Conservation (phyloP, 2,329 filamentous ascomycete species). For the Fusarium redolens region DNA sequence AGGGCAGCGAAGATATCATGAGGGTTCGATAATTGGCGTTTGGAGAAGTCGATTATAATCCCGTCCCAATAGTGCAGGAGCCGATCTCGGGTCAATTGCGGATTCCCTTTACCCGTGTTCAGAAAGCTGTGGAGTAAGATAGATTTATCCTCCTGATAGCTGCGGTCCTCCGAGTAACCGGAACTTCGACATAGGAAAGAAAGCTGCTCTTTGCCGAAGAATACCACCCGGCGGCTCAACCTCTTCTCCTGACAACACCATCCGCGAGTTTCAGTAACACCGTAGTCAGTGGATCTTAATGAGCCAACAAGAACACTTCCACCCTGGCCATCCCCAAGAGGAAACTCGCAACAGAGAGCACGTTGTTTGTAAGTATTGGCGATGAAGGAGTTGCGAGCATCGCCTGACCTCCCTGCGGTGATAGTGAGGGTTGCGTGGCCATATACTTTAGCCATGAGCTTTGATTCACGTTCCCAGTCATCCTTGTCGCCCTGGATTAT, state of each 20-base stretch:
- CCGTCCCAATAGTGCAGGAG: constrained; percentile 7
- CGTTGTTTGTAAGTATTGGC: neutral
- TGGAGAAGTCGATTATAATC: neutral
- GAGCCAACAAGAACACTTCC: neutral
- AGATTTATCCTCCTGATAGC: neutral
- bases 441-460: neutral
- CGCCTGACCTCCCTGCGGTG: constrained; percentile 11
- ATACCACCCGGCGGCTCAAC: neutral
- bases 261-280: constrained; percentile 4
- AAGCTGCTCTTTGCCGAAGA: constrained; percentile 16
- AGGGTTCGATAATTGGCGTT: constrained; percentile 12
- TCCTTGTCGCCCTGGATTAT: neutral
- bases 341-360: constrained; percentile 6
- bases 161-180: neutral
- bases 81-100: neutral
- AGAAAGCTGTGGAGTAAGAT: neutral
- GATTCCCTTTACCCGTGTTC: accelerated
- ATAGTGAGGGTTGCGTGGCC: constrained; percentile 4
- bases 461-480: constrained; percentile 4
- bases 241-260: constrained; percentile 27
- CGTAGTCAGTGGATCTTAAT: neutral
- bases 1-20: constrained; percentile 26
- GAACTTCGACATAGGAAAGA: neutral
- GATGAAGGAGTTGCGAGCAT: constrained; percentile 17
- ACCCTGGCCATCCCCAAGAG: neutral